phyloP scores from a whole-genome alignment of 305 asterid genomes.

The Fraxinus platypoda region DNA sequence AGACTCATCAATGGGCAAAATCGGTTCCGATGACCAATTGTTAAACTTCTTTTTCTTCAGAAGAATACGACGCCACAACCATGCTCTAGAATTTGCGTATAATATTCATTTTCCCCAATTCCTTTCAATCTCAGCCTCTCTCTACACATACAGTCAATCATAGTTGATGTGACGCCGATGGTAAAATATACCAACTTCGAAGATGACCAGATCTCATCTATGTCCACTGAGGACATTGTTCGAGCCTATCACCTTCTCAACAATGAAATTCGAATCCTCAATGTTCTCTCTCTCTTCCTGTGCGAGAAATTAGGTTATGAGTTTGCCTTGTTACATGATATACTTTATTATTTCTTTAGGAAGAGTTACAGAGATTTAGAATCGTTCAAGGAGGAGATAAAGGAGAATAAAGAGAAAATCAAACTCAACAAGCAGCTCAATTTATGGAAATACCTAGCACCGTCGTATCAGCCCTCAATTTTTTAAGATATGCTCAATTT shows the following conservation, averaged over 20 bases:
- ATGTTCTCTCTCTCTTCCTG: conserved; percentile 31
- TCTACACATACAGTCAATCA: not conserved
- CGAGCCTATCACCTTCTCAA: conserved; percentile 90
- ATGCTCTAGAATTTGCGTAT: not conserved
- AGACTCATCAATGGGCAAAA: no score
- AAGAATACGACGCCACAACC: conserved; percentile 1
- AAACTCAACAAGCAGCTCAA: conserved; percentile 41
- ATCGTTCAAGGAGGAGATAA: conserved; percentile 65
- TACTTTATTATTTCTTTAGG: conserved; percentile 27
- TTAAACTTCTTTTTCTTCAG: no score
- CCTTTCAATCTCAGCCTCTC: no score
- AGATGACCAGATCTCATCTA: conserved; percentile 67
- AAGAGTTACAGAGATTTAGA: conserved; percentile 73
- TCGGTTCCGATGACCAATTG: no score
- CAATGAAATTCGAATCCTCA: conserved; percentile 69
- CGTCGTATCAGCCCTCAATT: no score
- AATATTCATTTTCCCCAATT: not conserved
- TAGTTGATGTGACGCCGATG: conserved; percentile 57
- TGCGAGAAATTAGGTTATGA: not conserved
- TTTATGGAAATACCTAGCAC: no score
- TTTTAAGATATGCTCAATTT: no score
- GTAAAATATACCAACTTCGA: conserved; percentile 65
- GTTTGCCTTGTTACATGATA: not conserved
- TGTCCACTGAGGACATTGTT: conserved; percentile 68
- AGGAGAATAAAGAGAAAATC: conserved; percentile 78